A percentile compares a stretch with the other conserved stretches of the same genome.
These are phyloP conservation scores for Monosporascus sp. DNA, from an alignment of 2,329 filamentous ascomycete genomes.

Conservation along the genomic window DNA sequence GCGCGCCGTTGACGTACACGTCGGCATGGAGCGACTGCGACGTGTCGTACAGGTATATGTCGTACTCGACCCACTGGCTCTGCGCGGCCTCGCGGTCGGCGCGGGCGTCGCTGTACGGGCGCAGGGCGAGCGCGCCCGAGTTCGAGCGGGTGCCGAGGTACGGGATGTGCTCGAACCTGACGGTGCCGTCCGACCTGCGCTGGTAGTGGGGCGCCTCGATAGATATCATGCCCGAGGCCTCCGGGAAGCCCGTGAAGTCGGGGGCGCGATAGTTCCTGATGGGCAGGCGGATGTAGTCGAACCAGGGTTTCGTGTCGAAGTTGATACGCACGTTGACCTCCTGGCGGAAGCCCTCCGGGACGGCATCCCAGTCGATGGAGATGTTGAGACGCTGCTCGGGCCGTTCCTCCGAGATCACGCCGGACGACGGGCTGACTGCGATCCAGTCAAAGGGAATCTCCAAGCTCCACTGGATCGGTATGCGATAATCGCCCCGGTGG, in stretches of 20 bases:
- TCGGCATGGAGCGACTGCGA: conserved; percentile 18
- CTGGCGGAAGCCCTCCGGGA: conserved; percentile 26
- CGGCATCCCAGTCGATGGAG: conserved; percentile 39
- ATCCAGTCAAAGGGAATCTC: conserved; percentile 35
- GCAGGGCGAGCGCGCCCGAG: conserved; percentile 18
- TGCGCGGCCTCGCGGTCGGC: conserved; percentile 9
- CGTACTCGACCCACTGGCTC: conserved; percentile 21
- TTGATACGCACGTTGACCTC: conserved; percentile 26
- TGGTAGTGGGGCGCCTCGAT: conserved; percentile 26
- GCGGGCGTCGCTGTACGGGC: conserved; percentile 17
- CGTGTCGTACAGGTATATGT: conserved; percentile 25
- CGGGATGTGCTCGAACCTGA: conserved; percentile 23
- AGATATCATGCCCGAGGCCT: conserved; percentile 27
- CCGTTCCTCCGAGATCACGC: conserved; percentile 31
- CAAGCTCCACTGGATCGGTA: conserved; percentile 32
- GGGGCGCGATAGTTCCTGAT: conserved; percentile 13
- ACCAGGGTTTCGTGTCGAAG: conserved; percentile 26
- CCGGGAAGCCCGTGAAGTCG: conserved; percentile 24
- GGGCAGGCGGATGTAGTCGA: conserved; percentile 29
- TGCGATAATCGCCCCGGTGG: conserved; percentile 35
- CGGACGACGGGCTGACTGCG: conserved; percentile 6
- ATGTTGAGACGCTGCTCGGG: conserved; percentile 39
- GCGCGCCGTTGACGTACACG: conserved; percentile 32
- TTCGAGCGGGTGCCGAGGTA: conserved; percentile 23
- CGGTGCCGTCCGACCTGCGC: conserved; percentile 13